A percentile compares a stretch with the other conserved stretches of the same genome.
Evolutionary conservation across 2,329 filamentous ascomycete species (phyloP).

Genomic region (Exutisphaerella laricina): DNA sequence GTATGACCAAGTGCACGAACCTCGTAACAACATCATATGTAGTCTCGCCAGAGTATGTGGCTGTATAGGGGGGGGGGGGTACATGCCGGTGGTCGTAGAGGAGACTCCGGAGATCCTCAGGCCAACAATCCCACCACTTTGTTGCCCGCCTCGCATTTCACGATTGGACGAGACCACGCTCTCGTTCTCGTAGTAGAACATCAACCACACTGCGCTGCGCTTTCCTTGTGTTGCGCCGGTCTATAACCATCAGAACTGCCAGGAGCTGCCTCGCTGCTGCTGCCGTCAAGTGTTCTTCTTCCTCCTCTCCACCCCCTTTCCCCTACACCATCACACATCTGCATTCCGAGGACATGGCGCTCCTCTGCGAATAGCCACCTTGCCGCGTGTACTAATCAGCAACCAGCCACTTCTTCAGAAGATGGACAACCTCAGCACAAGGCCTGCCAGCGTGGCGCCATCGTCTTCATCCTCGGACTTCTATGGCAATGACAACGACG

Average conservation of each 20-base stretch:
- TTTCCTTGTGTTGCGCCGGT: neutral
- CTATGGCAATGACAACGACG: slow-evolving; percentile 14
- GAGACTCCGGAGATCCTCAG: too few relatives aligned
- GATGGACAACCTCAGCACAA: slow-evolving; percentile 12
- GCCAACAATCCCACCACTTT: too few relatives aligned
- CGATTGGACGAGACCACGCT: too few relatives aligned
- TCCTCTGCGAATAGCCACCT: slow-evolving; percentile 1
- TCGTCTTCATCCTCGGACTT: slow-evolving; percentile 14
- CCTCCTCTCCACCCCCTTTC: slow-evolving; percentile 5
- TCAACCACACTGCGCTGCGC: too few relatives aligned
- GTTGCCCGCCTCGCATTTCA: too few relatives aligned
- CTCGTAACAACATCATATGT: too few relatives aligned
- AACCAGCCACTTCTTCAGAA: neutral
- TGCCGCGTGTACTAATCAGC: slow-evolving; percentile 1
- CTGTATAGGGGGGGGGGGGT: too few relatives aligned
- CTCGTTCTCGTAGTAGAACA: too few relatives aligned
- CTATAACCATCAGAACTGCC: slow-evolving; percentile 3
- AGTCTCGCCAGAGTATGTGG: too few relatives aligned
- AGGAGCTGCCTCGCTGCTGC: slow-evolving; percentile 5
- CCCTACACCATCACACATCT: slow-evolving; percentile 1
- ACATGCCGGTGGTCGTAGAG: too few relatives aligned
- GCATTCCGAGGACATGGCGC: slow-evolving; percentile 5
- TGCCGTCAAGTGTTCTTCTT: slow-evolving; percentile 15
- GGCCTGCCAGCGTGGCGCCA: slow-evolving; percentile 14
- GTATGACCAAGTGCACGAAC: too few relatives aligned